Base-by-base conservation (phyloP, 208 protist genomes). In the Eutreptiella sp. region DNA sequence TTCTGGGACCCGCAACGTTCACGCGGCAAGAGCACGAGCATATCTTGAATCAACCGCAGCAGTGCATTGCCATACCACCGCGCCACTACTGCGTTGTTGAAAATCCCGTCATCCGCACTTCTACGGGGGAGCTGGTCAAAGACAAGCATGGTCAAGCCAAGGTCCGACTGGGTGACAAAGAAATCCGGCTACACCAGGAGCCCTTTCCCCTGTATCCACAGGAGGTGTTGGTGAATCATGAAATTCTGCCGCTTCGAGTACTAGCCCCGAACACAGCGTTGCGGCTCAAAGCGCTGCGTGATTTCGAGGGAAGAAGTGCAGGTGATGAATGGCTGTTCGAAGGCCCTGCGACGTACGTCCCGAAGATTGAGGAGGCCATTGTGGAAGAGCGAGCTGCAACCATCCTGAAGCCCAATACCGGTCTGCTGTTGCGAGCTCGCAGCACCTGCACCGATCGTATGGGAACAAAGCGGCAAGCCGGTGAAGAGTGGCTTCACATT, bases 121-220 rank as follows among this genome's bases (percentile, higher is more conserved):
- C 67, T n/a, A 59, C 45, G 24, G 78, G 73, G 5, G 35, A 46
- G 0, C 60, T 72, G 2, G 65, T 79, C 16, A 16, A 80, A 0
- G 83, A 89, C 23, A 72, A 66, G 9, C 67, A 72, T 23, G 79
- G 79, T 14, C 81, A 94, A 65, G 84, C 87, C 46, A 64, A 77
- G 60, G 73, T 96, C 11, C 75, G 77, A 27, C 80, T 88, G 72
- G 91, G 88, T 33, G 86, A 96, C 52, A 48, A 77, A 47, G 89
- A 96, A 66, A 85, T 96, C 32, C 84, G 92, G 29, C 70, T 89
- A 31, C 68, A 73, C 19, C 70, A 79, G 28, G 83, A 93, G n/a
- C 89, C 87, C 16, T 95, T 96, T 64, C 84, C 90, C 9, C 73
- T 94, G 11, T 83, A 91, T 53, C 92, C 92, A 4, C 88, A 84